Evolutionary conservation across 257 asterid genomes (phyloP), one percentile per base, ranked within the genome.

Genomic region (Oldenlandia corymbosa): DNA sequence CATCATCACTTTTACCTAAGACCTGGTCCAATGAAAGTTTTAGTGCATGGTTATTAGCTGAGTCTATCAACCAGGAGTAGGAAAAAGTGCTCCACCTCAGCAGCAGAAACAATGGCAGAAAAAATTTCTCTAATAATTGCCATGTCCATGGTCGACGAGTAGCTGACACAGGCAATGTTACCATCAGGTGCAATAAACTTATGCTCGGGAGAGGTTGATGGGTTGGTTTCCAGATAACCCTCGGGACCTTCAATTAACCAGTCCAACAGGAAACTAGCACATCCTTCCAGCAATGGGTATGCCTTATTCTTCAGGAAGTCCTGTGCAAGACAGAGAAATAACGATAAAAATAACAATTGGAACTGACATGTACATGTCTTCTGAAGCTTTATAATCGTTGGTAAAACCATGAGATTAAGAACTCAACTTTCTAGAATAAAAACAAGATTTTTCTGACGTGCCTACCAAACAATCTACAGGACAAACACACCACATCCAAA

Each of bases 201-300:
- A 69, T 88, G 96, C 73, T 86, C 96, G 0, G 93, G 96, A 20
- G 93, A 89, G 58, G 91, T 86, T 48, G 96, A 89, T 51, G 96
- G 96, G 68, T 89, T 89, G 24, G 96, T 89, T 68, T 80, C 91
- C n/a, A 84, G 81, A 72, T 57, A 73, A 46, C 80, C 81, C 28
- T 46, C 81, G n/a, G 69, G 83, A 45, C 90, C 84, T 73, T 85
- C 86, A 24, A 81, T 78, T 58, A 89, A 70, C 95, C 96, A 89
- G 79, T 84, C 95, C 67, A 89, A 59, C 51, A 86, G 76, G 75
- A 86, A 89, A 4, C 78, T 72, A 52, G 81, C 70, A 61, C 93
- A 83, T 10, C 93, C 83, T 80, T 84, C 91, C 75, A 89, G 72
- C 66, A 89, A 74, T 12, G 95, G 81, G 70, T 84, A 89, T 50